Evolutionary conservation across 2,329 filamentous ascomycete species (phyloP).

Genomic region (Nemania bipapillata): DNA sequence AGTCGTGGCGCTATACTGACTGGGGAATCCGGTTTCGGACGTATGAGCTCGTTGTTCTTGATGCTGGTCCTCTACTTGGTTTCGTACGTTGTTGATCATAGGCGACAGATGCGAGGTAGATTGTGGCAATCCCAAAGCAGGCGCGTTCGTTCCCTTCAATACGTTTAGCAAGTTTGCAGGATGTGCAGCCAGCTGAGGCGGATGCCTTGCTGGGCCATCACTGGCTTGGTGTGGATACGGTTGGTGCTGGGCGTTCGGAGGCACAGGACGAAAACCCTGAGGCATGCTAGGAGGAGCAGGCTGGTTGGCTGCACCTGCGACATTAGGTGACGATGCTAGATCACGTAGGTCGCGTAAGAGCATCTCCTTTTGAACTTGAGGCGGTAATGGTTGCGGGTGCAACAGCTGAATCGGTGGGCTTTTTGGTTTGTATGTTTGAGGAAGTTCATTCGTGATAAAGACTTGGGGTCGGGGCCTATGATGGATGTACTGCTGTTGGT

Average conservation of each 20-base stretch:
- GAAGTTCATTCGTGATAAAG: constrained; percentile 41
- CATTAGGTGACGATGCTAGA: constrained; percentile 52
- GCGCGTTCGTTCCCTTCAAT: constrained; percentile 54
- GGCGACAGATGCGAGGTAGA: constrained; percentile 30
- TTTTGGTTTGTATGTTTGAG: constrained; percentile 47
- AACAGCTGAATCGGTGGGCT: constrained; percentile 52
- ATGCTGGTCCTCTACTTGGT: constrained; percentile 29
- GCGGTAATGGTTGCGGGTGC: constrained; percentile 64
- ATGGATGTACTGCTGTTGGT: constrained; percentile 39
- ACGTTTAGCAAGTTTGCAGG: constrained; percentile 54
- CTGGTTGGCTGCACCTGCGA: constrained; percentile 38
- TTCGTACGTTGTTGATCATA: constrained; percentile 18
- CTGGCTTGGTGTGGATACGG: constrained; percentile 37
- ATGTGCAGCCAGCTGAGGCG: constrained; percentile 46
- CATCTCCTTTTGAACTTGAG: constrained; percentile 65
- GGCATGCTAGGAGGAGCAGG: constrained; percentile 30
- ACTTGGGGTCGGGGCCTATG: constrained; percentile 46
- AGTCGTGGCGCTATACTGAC: constrained; percentile 35
- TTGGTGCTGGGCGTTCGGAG: constrained; percentile 34
- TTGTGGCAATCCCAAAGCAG: constrained; percentile 35
- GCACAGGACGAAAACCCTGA: constrained; percentile 41
- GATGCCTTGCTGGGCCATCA: constrained; percentile 26
- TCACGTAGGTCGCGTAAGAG: constrained; percentile 57
- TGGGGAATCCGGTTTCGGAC: constrained; percentile 29
- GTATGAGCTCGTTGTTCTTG: constrained; percentile 34